These are phyloP conservation scores for Russula sp. DNA, from an alignment of 768 basidiomycete species.

Conservation along the genomic window DNA sequence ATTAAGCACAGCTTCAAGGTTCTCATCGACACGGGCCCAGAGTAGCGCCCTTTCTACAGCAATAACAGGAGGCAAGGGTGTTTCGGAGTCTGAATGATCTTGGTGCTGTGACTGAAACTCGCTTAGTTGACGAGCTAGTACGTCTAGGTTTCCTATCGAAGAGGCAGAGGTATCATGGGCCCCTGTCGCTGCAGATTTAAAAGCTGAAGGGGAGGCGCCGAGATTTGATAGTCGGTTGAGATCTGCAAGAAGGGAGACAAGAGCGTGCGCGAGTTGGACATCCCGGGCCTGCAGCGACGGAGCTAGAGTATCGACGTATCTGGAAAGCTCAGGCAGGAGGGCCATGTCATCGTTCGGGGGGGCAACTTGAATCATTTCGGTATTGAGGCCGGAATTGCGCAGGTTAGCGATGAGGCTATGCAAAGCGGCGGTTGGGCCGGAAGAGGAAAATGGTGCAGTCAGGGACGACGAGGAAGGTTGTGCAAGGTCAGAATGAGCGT, in stretches of 20 bases:
- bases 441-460: slow-evolving; percentile 28
- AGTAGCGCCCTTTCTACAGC: slow-evolving; percentile 24
- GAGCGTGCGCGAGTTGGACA: slow-evolving; percentile 56
- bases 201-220: slow-evolving; percentile 18
- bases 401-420: slow-evolving; percentile 59
- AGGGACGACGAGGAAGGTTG: slow-evolving; percentile 29
- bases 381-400: slow-evolving; percentile 41
- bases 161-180: slow-evolving; percentile 12
- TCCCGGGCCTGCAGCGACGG: slow-evolving; percentile 44
- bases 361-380: slow-evolving; percentile 44
- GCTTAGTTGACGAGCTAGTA: slow-evolving; percentile 20
- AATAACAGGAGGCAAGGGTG: slow-evolving; percentile 18
- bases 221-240: slow-evolving; percentile 53
- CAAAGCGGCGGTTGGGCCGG: slow-evolving; percentile 40
- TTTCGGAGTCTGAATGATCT: slow-evolving; percentile 11
- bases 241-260: slow-evolving; percentile 64
- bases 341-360: slow-evolving; percentile 40
- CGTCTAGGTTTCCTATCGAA: slow-evolving; percentile 29
- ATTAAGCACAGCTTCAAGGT: slow-evolving; percentile 22
- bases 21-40: slow-evolving; percentile 20
- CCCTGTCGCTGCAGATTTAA: slow-evolving; percentile 25
- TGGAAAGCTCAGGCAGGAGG: slow-evolving; percentile 54
- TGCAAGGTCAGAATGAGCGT: slow-evolving; percentile 53
- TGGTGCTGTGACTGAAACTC: slow-evolving; percentile 21
- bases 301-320: slow-evolving; percentile 46